These are phyloP conservation scores for Hygrocybe punicea DNA, from an alignment of 768 basidiomycete species.

Conservation along the genomic window DNA sequence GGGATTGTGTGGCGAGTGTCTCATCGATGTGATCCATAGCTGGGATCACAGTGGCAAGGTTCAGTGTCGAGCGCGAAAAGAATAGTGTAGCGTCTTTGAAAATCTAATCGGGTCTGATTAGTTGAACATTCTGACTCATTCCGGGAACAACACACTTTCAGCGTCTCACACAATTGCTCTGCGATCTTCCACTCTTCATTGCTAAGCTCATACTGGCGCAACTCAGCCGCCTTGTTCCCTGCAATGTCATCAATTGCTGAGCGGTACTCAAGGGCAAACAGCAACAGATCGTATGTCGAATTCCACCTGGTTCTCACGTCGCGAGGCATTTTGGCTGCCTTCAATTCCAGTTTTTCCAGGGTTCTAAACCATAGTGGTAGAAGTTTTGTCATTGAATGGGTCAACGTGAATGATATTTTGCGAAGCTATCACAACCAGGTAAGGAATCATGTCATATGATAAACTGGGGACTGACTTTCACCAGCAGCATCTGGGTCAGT, in stretches of 20 bases:
- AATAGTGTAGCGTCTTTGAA: conserved; percentile 25
- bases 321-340: conserved; percentile 23
- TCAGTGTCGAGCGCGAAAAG: conserved; percentile 15
- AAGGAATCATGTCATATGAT: background rate
- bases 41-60: too few relatives aligned
- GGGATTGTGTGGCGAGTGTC: conserved; percentile 8
- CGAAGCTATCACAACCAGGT: conserved; percentile 16
- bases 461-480: conserved; percentile 8
- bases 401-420: conserved; percentile 20
- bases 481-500: conserved; percentile 6
- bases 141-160: conserved; percentile 18
- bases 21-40: conserved; percentile 17
- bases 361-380: conserved; percentile 30
- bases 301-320: conserved; percentile 38
- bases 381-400: conserved; percentile 28
- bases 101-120: conserved; percentile 11
- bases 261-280: conserved; percentile 27
- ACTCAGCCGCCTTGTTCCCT: conserved; percentile 5
- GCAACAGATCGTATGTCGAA: conserved; percentile 34
- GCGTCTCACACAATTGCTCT: conserved; percentile 21
- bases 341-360: conserved; percentile 10
- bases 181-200: conserved; percentile 26
- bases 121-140: background rate
- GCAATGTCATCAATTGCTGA: conserved; percentile 22
- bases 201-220: conserved; percentile 17